Base-by-base conservation (phyloP, 306 rosid species). In the Vicia faba region DNA sequence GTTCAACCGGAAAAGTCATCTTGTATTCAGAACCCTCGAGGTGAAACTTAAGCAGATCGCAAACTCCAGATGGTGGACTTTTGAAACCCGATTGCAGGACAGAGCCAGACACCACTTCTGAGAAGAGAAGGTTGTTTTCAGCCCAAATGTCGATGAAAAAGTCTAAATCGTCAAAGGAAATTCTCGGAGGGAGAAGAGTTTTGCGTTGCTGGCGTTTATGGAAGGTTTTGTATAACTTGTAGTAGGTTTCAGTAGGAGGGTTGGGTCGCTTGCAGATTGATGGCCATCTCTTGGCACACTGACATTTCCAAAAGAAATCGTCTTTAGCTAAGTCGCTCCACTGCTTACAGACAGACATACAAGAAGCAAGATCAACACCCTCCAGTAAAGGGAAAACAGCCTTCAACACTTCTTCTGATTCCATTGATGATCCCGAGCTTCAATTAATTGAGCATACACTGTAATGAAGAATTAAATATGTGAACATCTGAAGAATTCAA, bases 221-320 rank as follows among this genome's bases (percentile, higher is more conserved):
- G 25, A 90, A 88, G 16, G 83, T 81, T 81, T 75, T 80, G 69
- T 83, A 95, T 2, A 95, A 68, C 73, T 82, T 84, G 75, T 76
- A 81, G 85, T 86, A 90, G 6, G 89, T 80, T 70, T 36, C 19
- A 28, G 84, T 72, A 3, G 95, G 86, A 55, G 88, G 87, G 41
- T 81, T 76, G 48, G 91, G 84, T 45, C 56, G 80, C 84, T 85
- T 95, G 95, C 95, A 88, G 65, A 84, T 79, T 5, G 99, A 95
- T 54, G 99, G 99, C 97, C 99, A 90, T 75, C 84, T 88, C 84
- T 86, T 85, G 73, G 89, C 91, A 75, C 96, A 90, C 18, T 70
- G 16, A 70, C 99, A 86, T 77, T 95, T 95, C 97, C 97, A 95
- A 31, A 90, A 85, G 88, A 82, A 95, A 80, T 90, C 99, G 69